A percentile compares a stretch with the other conserved stretches of the same genome.
Evolutionary conservation across 768 basidiomycete species (phyloP).

Genomic region (Psilocybe subaeruginosa): DNA sequence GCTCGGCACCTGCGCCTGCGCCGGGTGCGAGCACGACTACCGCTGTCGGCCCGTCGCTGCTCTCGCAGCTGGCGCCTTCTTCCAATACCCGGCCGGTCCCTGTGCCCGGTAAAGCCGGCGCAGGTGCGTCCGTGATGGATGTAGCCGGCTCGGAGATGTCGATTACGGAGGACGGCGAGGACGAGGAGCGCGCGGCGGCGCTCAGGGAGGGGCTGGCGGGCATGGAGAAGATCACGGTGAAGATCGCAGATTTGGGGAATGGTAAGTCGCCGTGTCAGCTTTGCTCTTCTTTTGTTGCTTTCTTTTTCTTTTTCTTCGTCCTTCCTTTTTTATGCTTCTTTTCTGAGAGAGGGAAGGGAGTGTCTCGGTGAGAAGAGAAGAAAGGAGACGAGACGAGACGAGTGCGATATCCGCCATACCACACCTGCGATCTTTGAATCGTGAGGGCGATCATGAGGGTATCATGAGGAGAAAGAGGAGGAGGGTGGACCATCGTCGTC

Average conservation of each 20-base stretch:
- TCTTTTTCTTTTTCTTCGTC: neutral
- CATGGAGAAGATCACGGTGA: slow-evolving; percentile 81
- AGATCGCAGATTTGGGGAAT: slow-evolving; percentile 98
- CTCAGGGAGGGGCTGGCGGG: slow-evolving; percentile 19
- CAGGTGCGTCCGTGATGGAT: slow-evolving; percentile 17
- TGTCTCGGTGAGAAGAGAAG: too few relatives aligned
- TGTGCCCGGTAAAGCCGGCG: slow-evolving; percentile 1
- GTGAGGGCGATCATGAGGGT: too few relatives aligned
- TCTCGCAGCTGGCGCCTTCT: slow-evolving; percentile 69
- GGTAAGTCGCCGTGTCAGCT: slow-evolving; percentile 46
- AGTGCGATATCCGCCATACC: too few relatives aligned
- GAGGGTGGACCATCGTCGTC: too few relatives aligned
- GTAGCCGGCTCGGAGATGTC: neutral
- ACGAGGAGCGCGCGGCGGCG: slow-evolving; percentile 28
- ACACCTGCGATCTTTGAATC: too few relatives aligned
- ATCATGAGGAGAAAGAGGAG: too few relatives aligned
- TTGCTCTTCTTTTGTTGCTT: neutral
- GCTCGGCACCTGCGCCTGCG: slow-evolving; percentile 17
- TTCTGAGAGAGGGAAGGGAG: neutral
- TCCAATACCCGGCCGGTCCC: slow-evolving; percentile 29
- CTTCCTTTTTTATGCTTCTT: neutral
- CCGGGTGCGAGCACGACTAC: slow-evolving; percentile 1
- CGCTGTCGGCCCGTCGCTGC: slow-evolving; percentile 63
- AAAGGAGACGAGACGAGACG: too few relatives aligned
- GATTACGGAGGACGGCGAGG: slow-evolving; percentile 32